Percentiles rank a stretch among this genome's conserved stretches.
Evolutionary conservation across 495 filamentous ascomycete genomes (phyloP).

Genomic region (Neurospora discreta): DNA sequence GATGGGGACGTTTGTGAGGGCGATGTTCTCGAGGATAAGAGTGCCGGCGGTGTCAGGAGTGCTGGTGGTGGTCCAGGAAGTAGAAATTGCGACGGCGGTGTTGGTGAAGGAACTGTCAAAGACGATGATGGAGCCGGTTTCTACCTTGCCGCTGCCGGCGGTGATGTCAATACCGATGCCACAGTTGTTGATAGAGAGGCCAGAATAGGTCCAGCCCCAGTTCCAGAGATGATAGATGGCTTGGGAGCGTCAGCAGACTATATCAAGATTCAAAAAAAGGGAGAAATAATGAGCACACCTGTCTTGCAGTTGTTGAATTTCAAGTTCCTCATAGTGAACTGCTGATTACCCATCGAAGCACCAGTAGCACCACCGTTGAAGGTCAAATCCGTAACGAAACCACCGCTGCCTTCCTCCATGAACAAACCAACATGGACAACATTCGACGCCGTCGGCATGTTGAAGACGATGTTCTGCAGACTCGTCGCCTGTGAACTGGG

Average conservation of each 20-base stretch:
- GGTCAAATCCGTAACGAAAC: constrained; percentile 51
- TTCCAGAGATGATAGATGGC: constrained; percentile 44
- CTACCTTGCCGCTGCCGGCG: constrained; percentile 37
- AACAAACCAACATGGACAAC: constrained; percentile 66
- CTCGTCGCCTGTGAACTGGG: constrained; percentile 66
- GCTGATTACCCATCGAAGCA: constrained; percentile 61
- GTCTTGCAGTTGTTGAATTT: constrained; percentile 50
- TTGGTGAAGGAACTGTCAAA: constrained; percentile 68
- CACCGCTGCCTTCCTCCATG: constrained; percentile 58
- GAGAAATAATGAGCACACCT: constrained; percentile 25
- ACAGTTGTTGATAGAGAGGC: constrained; percentile 53
- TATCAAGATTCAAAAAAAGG: constrained; percentile 37
- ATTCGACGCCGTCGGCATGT: constrained; percentile 46
- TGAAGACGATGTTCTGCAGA: constrained; percentile 67
- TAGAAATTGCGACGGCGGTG: constrained; percentile 57
- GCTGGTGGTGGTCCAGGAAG: constrained; percentile 43
- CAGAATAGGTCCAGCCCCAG: constrained; percentile 47
- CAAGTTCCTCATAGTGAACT: constrained; percentile 70
- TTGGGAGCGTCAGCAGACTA: constrained; percentile 26
- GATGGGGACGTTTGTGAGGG: constrained; percentile 46
- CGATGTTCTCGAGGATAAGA: constrained; percentile 55
- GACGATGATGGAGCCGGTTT: constrained; percentile 57
- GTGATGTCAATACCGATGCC: constrained; percentile 53
- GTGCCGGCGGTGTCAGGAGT: constrained; percentile 40
- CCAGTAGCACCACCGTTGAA: constrained; percentile 66